Conservation (phyloP, 352 stramenopile genomes). For the Salisapilia sapeloensis region DNA sequence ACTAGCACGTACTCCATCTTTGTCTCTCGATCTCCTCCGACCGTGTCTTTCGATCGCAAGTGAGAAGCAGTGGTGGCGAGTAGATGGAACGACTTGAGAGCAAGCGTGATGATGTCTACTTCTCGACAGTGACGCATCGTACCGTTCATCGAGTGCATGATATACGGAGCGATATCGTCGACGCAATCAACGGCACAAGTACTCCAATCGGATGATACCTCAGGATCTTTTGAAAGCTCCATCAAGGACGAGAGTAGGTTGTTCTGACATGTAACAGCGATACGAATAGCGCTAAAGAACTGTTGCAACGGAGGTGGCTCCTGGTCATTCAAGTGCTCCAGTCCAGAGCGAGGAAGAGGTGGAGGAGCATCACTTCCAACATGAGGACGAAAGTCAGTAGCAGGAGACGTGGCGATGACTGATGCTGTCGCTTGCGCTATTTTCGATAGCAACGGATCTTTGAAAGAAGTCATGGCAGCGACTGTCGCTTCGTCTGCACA, state of each 20-base stretch:
- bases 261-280: slow-evolving; percentile 51
- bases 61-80: slow-evolving; percentile 56
- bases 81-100: slow-evolving; percentile 73
- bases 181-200: slow-evolving; percentile 40
- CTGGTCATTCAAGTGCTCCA: slow-evolving; percentile 73
- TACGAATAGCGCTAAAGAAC: slow-evolving; percentile 66
- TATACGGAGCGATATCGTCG: slow-evolving; percentile 38
- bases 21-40: slow-evolving; percentile 15
- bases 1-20: slow-evolving; percentile 65
- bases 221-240: slow-evolving; percentile 35
- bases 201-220: slow-evolving; percentile 16
- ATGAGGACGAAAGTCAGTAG: slow-evolving; percentile 39
- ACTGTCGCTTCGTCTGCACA: slow-evolving; percentile 51
- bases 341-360: slow-evolving; percentile 43
- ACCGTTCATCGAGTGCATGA: slow-evolving; percentile 52
- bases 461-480: slow-evolving; percentile 42
- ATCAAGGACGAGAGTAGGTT: slow-evolving; percentile 63
- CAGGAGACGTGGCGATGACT: slow-evolving; percentile 64
- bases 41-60: slow-evolving; percentile 26
- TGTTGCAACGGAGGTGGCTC: slow-evolving; percentile 55
- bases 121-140: slow-evolving; percentile 72
- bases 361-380: too few relatives aligned
- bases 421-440: slow-evolving; percentile 53
- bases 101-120: slow-evolving; percentile 64
- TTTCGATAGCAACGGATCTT: slow-evolving; percentile 25